These are phyloP conservation scores for Cicer pinnatifidum DNA, from an alignment of 306 rosid species.

Conservation along the genomic window DNA sequence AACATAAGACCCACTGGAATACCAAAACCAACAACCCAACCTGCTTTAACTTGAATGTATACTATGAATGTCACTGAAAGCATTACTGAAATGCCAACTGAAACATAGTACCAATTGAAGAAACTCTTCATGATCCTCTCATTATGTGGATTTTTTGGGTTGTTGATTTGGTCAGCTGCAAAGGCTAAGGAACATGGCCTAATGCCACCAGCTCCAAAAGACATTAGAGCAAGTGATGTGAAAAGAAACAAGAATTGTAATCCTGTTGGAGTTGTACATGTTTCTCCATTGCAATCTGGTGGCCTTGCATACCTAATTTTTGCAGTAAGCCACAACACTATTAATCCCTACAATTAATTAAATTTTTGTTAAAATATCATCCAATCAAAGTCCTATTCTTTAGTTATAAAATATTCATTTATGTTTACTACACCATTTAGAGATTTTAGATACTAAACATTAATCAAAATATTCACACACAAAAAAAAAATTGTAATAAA, in stretches of 20 bases:
- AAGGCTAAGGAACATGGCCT: conserved; percentile 79
- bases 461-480: no score
- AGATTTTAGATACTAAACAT: no score
- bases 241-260: conserved; percentile 56
- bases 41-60: conserved; percentile 61
- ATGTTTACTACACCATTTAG: no score
- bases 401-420: no score
- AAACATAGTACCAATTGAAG: conserved; percentile 83
- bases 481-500: no score
- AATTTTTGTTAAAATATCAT: not conserved
- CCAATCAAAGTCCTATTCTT: no score
- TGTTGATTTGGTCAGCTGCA: conserved; percentile 69
- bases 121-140: conserved; percentile 59
- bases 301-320: conserved; percentile 72
- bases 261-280: conserved; percentile 49
- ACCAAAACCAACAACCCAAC: conserved; percentile 76
- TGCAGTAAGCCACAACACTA: conserved; percentile 69
- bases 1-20: conserved; percentile 72
- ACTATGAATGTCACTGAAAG: conserved; percentile 61
- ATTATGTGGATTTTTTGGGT: conserved; percentile 55
- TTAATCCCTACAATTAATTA: conserved; percentile 54
- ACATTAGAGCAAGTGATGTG: conserved; percentile 62
- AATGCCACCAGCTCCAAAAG: conserved; percentile 81
- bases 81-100: conserved; percentile 66
- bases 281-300: conserved; percentile 45